Base-by-base conservation (phyloP, 352 stramenopile species). In the Phytophthora multivora region DNA sequence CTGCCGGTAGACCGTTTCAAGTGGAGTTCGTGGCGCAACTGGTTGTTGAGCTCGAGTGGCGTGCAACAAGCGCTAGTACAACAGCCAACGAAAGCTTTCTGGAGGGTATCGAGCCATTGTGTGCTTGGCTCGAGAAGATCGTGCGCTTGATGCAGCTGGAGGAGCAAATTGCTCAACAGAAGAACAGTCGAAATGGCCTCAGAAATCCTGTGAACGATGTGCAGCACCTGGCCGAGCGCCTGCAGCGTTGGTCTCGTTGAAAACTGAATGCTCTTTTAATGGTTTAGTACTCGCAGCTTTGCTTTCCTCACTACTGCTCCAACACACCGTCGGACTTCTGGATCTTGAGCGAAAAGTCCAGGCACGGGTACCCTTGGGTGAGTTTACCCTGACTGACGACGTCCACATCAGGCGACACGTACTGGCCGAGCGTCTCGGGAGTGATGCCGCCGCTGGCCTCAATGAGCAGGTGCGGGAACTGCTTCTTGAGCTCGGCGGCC, bases 331-430 rank as follows among this genome's bases (percentile, higher is more conserved):
- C 82, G 3, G 79, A 70, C 58, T 94, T 96, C 52, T 93, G 83
- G 62, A 99, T 98, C 76, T 99, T 99, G 51, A 99, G 86, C 62
- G 93, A 98, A 51, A 98, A 99, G 80, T 99, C 97, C 38, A 99
- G 52, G 71, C 88, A 98, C 54, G 83, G 69, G 77, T 99, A 99
- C 36, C 84, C 84, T 75, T 99, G 97, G 10, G 97, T 99, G 15
- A 99, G 87, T 42, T 97, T 98, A 55, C 97, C 97, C 74, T 98
- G 95, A 63, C 91, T 98, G 59, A 99, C 91, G 48, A 99, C 89
- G 81, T 99, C 97, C 13, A 99, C 94, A 74, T 98, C 62, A 5
- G 95, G 83, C 41, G 81, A 97, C 49, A 99, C 88, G 68, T 98
- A 99, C 31, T 91, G 63, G 23, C 68, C 70, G 74, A 99, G 91